Percentiles rank a stretch among this genome's conserved stretches.
These are phyloP conservation scores for Sugiyamaella mastotermitis DNA, from an alignment of 805 yeast genomes.

Conservation along the genomic window DNA sequence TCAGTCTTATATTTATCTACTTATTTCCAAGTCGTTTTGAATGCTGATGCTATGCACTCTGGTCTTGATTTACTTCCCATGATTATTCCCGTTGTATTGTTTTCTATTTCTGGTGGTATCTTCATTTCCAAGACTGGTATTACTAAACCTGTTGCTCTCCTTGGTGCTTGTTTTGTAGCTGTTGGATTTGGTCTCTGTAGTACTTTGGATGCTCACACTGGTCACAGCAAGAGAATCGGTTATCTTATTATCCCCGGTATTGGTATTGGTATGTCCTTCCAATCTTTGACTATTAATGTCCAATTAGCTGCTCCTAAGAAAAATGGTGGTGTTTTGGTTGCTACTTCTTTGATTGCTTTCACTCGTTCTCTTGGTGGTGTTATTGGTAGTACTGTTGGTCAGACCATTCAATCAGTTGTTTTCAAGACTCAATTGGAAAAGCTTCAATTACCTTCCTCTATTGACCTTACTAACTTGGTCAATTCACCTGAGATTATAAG, in stretches of 20 bases:
- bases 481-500: slow-evolving; percentile 11
- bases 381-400: slow-evolving; percentile 36
- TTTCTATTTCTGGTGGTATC: slow-evolving; percentile 41
- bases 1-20: slow-evolving; percentile 42
- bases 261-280: slow-evolving; percentile 35
- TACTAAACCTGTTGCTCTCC: slow-evolving; percentile 38
- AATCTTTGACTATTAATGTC: slow-evolving; percentile 36
- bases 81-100: slow-evolving; percentile 37
- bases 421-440: slow-evolving; percentile 4
- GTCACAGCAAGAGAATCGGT: slow-evolving; percentile 36
- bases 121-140: slow-evolving; percentile 37
- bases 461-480: slow-evolving; percentile 2
- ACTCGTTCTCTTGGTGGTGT: slow-evolving; percentile 41
- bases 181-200: slow-evolving; percentile 40
- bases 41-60: slow-evolving; percentile 33
- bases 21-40: slow-evolving; percentile 41
- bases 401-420: slow-evolving; percentile 27
- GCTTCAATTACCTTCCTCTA: background rate
- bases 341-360: slow-evolving; percentile 40
- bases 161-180: slow-evolving; percentile 32
- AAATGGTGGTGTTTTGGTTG: slow-evolving; percentile 42
- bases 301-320: slow-evolving; percentile 48
- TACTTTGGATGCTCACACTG: slow-evolving; percentile 35
- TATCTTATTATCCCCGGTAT: slow-evolving; percentile 39
- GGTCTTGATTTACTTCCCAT: slow-evolving; percentile 39